Base-by-base conservation (phyloP, 2,329 filamentous ascomycete species). In the Penicillium janthinellum region DNA sequence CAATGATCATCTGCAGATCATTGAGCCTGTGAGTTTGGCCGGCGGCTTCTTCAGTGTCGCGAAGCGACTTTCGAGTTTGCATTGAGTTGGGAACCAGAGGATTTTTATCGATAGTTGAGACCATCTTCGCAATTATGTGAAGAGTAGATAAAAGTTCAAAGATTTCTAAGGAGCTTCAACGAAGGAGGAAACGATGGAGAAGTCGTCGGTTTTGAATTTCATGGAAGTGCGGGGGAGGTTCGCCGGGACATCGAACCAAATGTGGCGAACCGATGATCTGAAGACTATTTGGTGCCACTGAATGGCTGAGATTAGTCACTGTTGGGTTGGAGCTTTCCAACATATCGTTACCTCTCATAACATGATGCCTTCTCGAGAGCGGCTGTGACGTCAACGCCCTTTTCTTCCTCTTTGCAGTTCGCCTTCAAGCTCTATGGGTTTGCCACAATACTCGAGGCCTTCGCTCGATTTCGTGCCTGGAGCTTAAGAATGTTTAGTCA, bases 71-170 rank as follows among this genome's bases (percentile, higher is more conserved):
- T 39, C 58, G 61, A 44, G 60, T 59, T 17, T 68, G 58, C 15
- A 54, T 52, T 15, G 58, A 57, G 31, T 56, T 64, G 12, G 67
- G 66, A 17, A 67, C 66, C 5, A 68, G 56, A 10, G 67, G 64
- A 41, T 67, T 64, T 10, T 60, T 56, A 38, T 67, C 58, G 14
- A 58, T 61, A 28, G 52, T 58, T 2, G 64, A 64, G 34, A 49
- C 56, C 48, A 57, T 53, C 31, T 31, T 10, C 6, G 31, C 31
- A 2, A 31, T 31, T 10, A 31, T 31, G 31, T 31, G 4, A 28
- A 28, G 25, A 6, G 25, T 28, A 28, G 25, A 28, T 28, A 28
- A 7, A 28, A 28, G 25, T 28, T 28, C 25, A 28, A 28, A 28
- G 6, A 3, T 28, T 31, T 10, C 31, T 3, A 10, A 31, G 31